phyloP scores from a whole-genome alignment of 2,329 filamentous ascomycete species.

The Trichoderma simmonsii region DNA sequence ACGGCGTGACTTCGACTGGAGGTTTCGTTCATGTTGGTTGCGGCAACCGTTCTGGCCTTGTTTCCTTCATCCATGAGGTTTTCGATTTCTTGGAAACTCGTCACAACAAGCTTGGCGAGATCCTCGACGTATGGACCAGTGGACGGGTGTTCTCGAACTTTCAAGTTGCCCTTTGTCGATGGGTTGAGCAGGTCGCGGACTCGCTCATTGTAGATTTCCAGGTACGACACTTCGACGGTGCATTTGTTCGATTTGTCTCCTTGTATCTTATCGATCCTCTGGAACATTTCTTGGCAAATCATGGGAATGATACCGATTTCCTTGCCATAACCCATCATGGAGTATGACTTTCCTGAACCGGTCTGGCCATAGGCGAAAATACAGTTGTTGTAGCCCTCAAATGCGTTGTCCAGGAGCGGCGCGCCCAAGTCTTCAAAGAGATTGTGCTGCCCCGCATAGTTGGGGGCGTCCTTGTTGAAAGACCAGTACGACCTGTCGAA shows the following conservation, averaged over 20 bases:
- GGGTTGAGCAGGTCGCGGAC: slow-evolving; percentile 95
- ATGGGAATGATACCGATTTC: slow-evolving; percentile 93
- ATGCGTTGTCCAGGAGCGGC: slow-evolving; percentile 94
- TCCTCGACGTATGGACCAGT: slow-evolving; percentile 98
- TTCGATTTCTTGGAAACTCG: slow-evolving; percentile 93
- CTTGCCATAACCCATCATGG: slow-evolving; percentile 99
- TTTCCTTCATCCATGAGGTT: slow-evolving; percentile 99
- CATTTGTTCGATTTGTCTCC: slow-evolving; percentile 74
- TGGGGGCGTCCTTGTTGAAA: slow-evolving; percentile 75
- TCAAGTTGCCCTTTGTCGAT: slow-evolving; percentile 90
- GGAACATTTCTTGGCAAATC: slow-evolving; percentile 98
- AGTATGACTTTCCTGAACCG: slow-evolving; percentile 97
- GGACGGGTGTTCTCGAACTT: slow-evolving; percentile 95
- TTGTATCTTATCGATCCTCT: slow-evolving; percentile 69
- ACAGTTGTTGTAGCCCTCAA: slow-evolving; percentile 98
- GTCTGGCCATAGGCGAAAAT: slow-evolving; percentile 99
- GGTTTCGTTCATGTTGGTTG: slow-evolving; percentile 99
- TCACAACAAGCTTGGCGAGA: slow-evolving; percentile 88
- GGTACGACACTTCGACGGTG: slow-evolving; percentile 95
- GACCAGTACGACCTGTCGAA: slow-evolving; percentile 99
- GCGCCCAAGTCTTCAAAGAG: slow-evolving; percentile 84
- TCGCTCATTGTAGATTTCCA: slow-evolving; percentile 98
- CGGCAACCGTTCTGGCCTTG: slow-evolving; percentile 95
- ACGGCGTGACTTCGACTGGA: slow-evolving; percentile 97
- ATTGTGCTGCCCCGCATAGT: slow-evolving; percentile 87